Evolutionary conservation across 345 rosid genomes (phyloP).

Genomic region (Noccaea bulbosa): DNA sequence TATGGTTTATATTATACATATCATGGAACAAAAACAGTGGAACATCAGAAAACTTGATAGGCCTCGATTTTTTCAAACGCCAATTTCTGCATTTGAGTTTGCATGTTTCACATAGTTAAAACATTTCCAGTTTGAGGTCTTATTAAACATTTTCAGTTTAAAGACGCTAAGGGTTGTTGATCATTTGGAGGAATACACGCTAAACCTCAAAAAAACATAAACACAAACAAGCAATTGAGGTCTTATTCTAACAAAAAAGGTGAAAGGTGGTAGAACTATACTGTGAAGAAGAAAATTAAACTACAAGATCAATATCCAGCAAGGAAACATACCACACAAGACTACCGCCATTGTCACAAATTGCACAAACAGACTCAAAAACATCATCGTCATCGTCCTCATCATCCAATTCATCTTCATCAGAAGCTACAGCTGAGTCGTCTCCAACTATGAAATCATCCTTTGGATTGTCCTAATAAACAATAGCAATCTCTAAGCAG

Average conservation of each 20-base stretch:
- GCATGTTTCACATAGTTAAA: conserved; percentile 13
- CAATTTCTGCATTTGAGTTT: conserved; percentile 17
- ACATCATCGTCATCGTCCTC: conserved; percentile 60
- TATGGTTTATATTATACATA: conserved; percentile 24
- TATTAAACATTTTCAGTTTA: neutral
- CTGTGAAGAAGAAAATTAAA: conserved; percentile 26
- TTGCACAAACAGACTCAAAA: conserved; percentile 79
- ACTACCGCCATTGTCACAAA: conserved; percentile 88
- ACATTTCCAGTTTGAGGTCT: neutral
- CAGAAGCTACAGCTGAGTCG: conserved; percentile 45
- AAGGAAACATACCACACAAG: conserved; percentile 64
- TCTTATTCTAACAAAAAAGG: conserved; percentile 7
- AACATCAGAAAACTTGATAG: conserved; percentile 11
- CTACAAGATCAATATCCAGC: conserved; percentile 28
- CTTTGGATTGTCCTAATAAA: conserved; percentile 53
- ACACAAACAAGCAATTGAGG: conserved; percentile 4
- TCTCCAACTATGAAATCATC: conserved; percentile 69
- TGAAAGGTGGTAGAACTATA: conserved; percentile 22
- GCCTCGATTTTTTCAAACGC: neutral
- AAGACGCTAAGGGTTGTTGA: conserved; percentile 11
- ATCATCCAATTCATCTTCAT: conserved; percentile 48
- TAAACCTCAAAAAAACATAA: neutral
- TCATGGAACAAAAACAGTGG: neutral
- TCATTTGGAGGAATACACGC: neutral
- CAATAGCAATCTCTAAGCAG: conserved; percentile 2